Conservation (phyloP, 257 asterid genomes). For the Solanum tarijense region DNA sequence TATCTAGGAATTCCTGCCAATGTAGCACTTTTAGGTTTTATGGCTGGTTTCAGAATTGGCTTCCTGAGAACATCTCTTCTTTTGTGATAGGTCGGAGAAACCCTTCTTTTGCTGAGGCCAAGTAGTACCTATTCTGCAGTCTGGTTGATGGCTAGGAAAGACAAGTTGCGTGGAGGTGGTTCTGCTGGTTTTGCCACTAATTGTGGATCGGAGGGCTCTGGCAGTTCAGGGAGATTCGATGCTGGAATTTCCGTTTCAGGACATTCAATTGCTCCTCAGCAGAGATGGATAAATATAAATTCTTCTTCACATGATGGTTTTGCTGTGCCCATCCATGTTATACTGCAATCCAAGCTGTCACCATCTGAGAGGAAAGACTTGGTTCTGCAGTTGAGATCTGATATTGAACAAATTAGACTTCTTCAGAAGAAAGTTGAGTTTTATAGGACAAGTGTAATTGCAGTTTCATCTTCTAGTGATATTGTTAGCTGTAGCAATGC, state of each 20-base stretch:
- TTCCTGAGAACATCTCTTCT: neutral
- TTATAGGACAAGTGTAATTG: conserved; percentile 29
- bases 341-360: conserved; percentile 46
- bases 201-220: conserved; percentile 66
- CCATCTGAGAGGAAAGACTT: conserved; percentile 48
- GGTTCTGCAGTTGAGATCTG: conserved; percentile 47
- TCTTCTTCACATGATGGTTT: conserved; percentile 62
- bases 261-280: conserved; percentile 37
- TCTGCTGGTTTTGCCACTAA: conserved; percentile 40
- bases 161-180: conserved; percentile 40
- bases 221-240: conserved; percentile 44
- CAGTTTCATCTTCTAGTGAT: conserved; percentile 41
- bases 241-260: conserved; percentile 18
- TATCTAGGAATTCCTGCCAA: neutral
- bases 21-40: neutral
- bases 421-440: conserved; percentile 42
- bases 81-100: neutral
- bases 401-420: conserved; percentile 54
- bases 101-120: neutral
- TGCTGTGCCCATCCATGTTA: conserved; percentile 55
- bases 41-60: neutral
- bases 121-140: neutral
- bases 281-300: conserved; percentile 66
- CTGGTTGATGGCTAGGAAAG: conserved; percentile 44
- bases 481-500: conserved; percentile 35